phyloP scores from a whole-genome alignment of 805 yeast species.

The Lipomyces lipofer region DNA sequence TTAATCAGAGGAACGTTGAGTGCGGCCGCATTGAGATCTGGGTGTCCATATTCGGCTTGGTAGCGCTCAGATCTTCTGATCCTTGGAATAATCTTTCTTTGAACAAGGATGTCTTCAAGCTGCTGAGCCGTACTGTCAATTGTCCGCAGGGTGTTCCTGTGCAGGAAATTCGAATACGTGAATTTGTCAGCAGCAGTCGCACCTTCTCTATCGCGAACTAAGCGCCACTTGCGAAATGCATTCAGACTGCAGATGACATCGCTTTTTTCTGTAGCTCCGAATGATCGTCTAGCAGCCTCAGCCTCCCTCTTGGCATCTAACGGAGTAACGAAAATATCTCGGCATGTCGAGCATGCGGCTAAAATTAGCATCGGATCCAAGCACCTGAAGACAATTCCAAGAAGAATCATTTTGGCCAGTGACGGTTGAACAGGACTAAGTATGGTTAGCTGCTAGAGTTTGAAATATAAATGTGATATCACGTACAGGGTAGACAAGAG shows the following conservation, averaged over 20 bases:
- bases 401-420: conserved; percentile 27
- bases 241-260: conserved; percentile 22
- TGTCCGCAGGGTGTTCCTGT: conserved; percentile 8
- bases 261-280: conserved; percentile 9
- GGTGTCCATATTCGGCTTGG: conserved; percentile 18
- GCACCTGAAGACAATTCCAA: conserved; percentile 26
- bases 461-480: neutral
- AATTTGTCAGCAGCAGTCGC: conserved; percentile 11
- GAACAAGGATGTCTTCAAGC: conserved; percentile 19
- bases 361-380: conserved; percentile 26
- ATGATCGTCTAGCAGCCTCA: neutral
- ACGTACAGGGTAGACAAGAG: conserved; percentile 21
- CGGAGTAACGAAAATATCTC: conserved; percentile 20
- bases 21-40: conserved; percentile 17
- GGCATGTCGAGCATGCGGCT: conserved; percentile 17
- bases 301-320: conserved; percentile 3
- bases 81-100: conserved; percentile 16
- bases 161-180: conserved; percentile 15
- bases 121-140: conserved; percentile 17
- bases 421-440: conserved; percentile 20
- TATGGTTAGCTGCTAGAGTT: neutral
- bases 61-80: conserved; percentile 3
- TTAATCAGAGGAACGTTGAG: conserved; percentile 17
- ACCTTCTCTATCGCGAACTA: conserved; percentile 3
- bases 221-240: conserved; percentile 28